A percentile compares a stretch with the other conserved stretches of the same genome.
phyloP scores from a whole-genome alignment of 345 rosid species.

The Psidium guajava region DNA sequence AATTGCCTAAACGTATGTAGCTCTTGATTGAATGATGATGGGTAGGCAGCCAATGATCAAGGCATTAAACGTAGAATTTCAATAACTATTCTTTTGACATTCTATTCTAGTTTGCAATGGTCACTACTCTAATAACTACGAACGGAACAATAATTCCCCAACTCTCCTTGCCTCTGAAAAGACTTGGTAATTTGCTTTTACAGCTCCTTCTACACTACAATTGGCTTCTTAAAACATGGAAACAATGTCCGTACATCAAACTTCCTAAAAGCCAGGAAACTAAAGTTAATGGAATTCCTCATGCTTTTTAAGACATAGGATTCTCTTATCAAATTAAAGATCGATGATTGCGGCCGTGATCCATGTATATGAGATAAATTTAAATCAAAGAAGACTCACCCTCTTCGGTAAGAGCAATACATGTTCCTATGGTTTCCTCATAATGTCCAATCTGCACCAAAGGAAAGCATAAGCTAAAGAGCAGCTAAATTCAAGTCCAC shows the following conservation, averaged over 20 bases:
- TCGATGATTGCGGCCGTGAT: background rate
- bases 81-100: background rate
- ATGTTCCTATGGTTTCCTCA: conserved; percentile 52
- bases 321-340: background rate
- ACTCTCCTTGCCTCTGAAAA: background rate
- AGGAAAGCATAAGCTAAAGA: background rate
- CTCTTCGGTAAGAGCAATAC: conserved; percentile 35
- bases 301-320: background rate
- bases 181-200: background rate
- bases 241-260: background rate
- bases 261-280: background rate
- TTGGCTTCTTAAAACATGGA: background rate
- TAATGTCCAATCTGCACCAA: conserved; percentile 42
- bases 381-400: conserved; percentile 10
- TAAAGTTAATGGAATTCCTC: background rate
- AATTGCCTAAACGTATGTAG: background rate
- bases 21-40: background rate
- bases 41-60: background rate
- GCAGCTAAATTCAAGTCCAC: background rate
- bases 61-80: background rate
- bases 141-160: background rate
- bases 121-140: background rate
- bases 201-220: background rate
- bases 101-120: background rate
- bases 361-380: background rate